Percentiles rank a stretch among this genome's conserved stretches.
phyloP scores from a whole-genome alignment of 495 filamentous ascomycete species.

The Daldinia childiae region DNA sequence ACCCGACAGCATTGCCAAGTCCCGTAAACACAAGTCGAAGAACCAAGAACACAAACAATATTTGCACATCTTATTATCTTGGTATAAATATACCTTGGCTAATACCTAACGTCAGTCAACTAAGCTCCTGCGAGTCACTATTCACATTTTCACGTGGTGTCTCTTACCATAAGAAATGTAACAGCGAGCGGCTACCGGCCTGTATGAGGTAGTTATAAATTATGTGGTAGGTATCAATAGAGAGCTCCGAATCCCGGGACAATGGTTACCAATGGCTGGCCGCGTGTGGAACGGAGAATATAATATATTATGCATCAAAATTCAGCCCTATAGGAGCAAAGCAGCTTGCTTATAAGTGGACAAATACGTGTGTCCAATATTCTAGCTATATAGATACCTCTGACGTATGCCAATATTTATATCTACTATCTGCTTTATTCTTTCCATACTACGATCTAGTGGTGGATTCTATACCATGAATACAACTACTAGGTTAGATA shows the following conservation, averaged over 20 bases:
- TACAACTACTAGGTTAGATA: neutral
- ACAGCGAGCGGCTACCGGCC: neutral
- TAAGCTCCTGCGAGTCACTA: neutral
- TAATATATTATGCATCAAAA: neutral
- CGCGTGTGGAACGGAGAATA: neutral
- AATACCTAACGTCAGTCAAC: neutral
- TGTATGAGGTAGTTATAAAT: neutral
- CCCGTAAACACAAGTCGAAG: neutral
- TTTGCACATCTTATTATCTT: no score
- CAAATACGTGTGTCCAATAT: neutral
- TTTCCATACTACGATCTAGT: no score
- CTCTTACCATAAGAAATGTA: neutral
- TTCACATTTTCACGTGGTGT: neutral
- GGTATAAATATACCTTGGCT: neutral
- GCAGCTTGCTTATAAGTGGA: neutral
- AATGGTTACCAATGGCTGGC: neutral
- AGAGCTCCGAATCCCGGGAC: neutral
- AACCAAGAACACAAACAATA: neutral
- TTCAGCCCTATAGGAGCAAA: neutral
- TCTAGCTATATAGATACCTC: no score
- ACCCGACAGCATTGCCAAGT: constrained; percentile 16
- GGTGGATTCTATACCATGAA: no score
- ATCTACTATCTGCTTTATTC: no score
- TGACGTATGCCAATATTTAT: no score
- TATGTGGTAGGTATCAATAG: no score